A percentile compares a stretch with the other conserved stretches of the same genome.
Conservation (phyloP, 345 rosid genomes). For the Fremontodendron californicum region DNA sequence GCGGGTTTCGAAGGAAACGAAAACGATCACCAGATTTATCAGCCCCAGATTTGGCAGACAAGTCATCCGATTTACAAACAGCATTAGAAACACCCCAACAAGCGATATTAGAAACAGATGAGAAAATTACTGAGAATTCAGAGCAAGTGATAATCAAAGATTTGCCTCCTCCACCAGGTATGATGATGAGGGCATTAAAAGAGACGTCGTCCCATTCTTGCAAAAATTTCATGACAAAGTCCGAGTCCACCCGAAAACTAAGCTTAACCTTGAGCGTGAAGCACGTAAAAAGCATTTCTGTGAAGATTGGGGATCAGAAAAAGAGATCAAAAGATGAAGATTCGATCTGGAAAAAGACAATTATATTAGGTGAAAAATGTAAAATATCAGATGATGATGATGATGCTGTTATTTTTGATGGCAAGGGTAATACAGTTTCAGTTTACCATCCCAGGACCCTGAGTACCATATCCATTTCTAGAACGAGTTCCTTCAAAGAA, state of each 20-base stretch:
- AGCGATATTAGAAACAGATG: background rate
- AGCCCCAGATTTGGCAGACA: background rate
- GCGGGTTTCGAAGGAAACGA: slow-evolving; percentile 36
- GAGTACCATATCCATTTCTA: slow-evolving; percentile 35
- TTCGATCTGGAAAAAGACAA: slow-evolving; percentile 53
- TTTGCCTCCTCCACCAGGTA: slow-evolving; percentile 45
- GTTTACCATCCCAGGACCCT: slow-evolving; percentile 40
- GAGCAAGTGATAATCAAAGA: slow-evolving; percentile 6
- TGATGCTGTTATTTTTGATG: slow-evolving; percentile 30
- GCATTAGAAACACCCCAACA: background rate
- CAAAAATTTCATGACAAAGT: slow-evolving; percentile 18
- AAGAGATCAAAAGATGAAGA: slow-evolving; percentile 43
- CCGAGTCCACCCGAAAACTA: slow-evolving; percentile 18
- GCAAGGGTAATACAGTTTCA: slow-evolving; percentile 37
- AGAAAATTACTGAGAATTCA: background rate
- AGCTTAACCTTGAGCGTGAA: slow-evolving; percentile 27
- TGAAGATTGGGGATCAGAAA: slow-evolving; percentile 21
- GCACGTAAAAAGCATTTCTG: slow-evolving; percentile 36
- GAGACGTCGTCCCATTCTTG: slow-evolving; percentile 34
- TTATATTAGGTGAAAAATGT: slow-evolving; percentile 73
- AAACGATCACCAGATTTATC: slow-evolving; percentile 12
- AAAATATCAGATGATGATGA: slow-evolving; percentile 32
- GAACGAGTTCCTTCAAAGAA: slow-evolving; percentile 34
- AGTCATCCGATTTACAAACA: background rate
- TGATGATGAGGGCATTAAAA: slow-evolving; percentile 20